phyloP scores from a whole-genome alignment of 176 grass and related monocot genomes.

The Neostapfia colusana region DNA sequence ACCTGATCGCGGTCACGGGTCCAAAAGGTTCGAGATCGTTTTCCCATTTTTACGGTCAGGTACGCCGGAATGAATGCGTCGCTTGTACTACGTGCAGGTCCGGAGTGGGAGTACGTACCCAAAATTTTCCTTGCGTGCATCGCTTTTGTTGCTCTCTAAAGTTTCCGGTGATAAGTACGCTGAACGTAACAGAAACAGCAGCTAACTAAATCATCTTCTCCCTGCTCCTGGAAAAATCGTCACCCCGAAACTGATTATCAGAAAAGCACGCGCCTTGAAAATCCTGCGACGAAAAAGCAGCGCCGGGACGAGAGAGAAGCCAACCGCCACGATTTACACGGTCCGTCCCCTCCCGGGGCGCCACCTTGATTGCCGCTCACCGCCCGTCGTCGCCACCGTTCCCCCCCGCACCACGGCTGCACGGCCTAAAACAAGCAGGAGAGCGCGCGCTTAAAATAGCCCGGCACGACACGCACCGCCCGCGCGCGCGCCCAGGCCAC shows the following conservation, averaged over 20 bases:
- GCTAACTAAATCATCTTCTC: neutral
- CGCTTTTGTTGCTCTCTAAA: neutral
- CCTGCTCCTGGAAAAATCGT: neutral
- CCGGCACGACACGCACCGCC: conserved; percentile 38
- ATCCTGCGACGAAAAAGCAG: neutral
- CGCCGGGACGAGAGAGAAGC: neutral
- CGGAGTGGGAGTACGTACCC: neutral
- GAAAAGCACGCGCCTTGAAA: neutral
- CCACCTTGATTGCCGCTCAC: conserved; percentile 15
- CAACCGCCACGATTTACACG: conserved; percentile 18
- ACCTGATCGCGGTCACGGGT: neutral
- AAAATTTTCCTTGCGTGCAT: neutral
- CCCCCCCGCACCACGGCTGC: conserved; percentile 13
- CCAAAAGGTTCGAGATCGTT: neutral
- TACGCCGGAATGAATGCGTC: conserved; percentile 20
- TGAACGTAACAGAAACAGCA: neutral
- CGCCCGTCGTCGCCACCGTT: neutral
- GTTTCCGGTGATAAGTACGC: neutral
- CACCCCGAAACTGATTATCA: neutral
- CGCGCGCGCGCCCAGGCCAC: neutral
- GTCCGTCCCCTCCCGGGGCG: conserved; percentile 1
- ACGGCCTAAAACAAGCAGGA: conserved; percentile 42
- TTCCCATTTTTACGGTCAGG: neutral
- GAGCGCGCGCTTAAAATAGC: conserved; percentile 47
- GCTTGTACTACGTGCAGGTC: neutral